Conservation (phyloP, 306 rosid genomes). For the Castanea mollissima region DNA sequence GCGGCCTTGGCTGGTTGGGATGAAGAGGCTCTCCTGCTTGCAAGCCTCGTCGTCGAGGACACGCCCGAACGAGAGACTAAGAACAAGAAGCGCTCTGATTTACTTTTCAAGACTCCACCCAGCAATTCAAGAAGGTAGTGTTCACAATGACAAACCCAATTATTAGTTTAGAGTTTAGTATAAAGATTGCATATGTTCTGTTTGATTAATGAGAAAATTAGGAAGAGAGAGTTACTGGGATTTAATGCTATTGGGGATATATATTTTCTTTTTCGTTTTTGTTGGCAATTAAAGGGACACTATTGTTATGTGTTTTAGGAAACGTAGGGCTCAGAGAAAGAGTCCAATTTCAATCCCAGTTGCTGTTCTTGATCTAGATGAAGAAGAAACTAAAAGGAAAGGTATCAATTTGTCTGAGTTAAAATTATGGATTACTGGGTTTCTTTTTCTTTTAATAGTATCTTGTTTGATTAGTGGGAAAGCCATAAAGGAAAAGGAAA, state of each 20-base stretch:
- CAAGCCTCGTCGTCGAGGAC: constrained; percentile 77
- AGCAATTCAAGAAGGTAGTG: constrained; percentile 65
- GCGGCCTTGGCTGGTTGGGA: constrained; percentile 99
- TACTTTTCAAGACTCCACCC: constrained; percentile 58
- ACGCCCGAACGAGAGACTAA: constrained; percentile 67
- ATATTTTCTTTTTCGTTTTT: background rate
- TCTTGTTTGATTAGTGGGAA: background rate
- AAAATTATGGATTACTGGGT: background rate
- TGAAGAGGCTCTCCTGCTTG: constrained; percentile 71
- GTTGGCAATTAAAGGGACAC: background rate
- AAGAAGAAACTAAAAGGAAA: constrained; percentile 44
- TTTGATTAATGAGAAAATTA: background rate
- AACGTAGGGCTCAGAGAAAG: constrained; percentile 56
- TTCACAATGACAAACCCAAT: background rate
- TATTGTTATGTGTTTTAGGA: constrained; percentile 42
- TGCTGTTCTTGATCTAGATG: constrained; percentile 67
- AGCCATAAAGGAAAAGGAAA: background rate
- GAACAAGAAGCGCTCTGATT: constrained; percentile 44
- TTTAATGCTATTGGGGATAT: background rate
- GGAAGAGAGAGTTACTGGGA: background rate
- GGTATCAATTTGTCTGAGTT: constrained; percentile 29
- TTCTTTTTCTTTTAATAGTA: background rate
- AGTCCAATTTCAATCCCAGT: constrained; percentile 51
- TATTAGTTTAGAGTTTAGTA: background rate
- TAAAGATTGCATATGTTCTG: background rate